These are phyloP conservation scores for Sphagnum fallax DNA, from an alignment of 228 moss, liverwort and hornwort species.

Conservation along the genomic window DNA sequence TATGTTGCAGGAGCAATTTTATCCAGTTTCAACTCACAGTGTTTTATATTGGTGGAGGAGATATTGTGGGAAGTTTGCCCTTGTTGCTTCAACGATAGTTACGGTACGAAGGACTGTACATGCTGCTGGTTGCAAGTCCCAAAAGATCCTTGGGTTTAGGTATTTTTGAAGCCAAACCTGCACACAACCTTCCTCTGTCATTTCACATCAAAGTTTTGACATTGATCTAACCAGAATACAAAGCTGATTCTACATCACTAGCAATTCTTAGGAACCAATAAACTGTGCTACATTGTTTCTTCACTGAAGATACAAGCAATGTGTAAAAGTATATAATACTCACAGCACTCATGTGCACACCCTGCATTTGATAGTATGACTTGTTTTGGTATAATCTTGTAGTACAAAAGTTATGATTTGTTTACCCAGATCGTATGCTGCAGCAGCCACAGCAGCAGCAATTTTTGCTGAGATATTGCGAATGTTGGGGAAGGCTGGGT, in stretches of 20 bases:
- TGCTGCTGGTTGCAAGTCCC: slow-evolving; percentile 43
- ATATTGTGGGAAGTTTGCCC: too few species aligned
- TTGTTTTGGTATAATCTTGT: background rate
- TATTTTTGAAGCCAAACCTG: slow-evolving; percentile 69
- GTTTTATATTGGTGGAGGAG: too few species aligned
- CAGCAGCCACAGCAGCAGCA: slow-evolving; percentile 68
- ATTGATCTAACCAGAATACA: background rate
- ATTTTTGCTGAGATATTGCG: slow-evolving; percentile 71
- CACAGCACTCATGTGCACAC: background rate
- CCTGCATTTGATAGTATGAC: background rate
- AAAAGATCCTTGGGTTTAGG: slow-evolving; percentile 68
- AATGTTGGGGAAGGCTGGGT: slow-evolving; percentile 62
- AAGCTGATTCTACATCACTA: background rate
- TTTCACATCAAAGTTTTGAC: background rate
- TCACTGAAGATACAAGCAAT: background rate
- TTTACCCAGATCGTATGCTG: slow-evolving; percentile 75
- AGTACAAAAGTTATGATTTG: background rate
- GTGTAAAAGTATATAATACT: background rate
- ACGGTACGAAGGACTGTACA: slow-evolving; percentile 73
- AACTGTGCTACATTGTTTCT: background rate
- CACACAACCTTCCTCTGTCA: background rate
- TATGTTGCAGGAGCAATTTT: too few species aligned
- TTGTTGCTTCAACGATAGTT: slow-evolving; percentile 40
- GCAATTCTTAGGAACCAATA: background rate
- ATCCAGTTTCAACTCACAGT: too few species aligned